Evolutionary conservation across 2,329 filamentous ascomycete genomes (phyloP).

Genomic region (Botrytis elliptica): DNA sequence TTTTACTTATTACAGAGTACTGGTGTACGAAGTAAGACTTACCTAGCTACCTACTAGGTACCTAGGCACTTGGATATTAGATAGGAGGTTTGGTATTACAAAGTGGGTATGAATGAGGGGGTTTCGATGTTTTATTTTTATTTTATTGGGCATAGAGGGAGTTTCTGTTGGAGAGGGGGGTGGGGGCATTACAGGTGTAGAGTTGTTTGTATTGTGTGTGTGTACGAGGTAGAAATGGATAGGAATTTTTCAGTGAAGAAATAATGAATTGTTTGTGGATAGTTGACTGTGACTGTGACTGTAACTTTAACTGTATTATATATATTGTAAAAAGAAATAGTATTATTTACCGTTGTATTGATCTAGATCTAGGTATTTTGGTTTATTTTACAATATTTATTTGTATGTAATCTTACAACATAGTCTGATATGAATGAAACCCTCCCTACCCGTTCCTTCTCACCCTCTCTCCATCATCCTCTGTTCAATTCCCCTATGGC

Average conservation of each 20-base stretch:
- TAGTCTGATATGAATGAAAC: not conserved
- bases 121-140: not conserved
- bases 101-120: no score
- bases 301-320: no score
- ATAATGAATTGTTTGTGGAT: not conserved
- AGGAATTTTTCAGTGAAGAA: not conserved
- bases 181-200: not conserved
- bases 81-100: not conserved
- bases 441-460: no score
- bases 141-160: not conserved
- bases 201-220: not conserved
- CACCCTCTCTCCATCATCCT: slow-evolving; percentile 15
- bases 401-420: not conserved
- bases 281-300: no score
- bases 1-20: not conserved
- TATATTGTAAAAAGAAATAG: no score
- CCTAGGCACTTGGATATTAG: not conserved
- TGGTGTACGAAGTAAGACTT: no score
- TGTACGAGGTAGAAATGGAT: not conserved
- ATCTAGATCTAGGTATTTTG: not conserved
- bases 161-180: not conserved
- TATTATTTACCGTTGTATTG: not conserved
- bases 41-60: no score
- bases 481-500: slow-evolving; percentile 14
- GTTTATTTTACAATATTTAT: not conserved